Conservation (phyloP, 2,329 filamentous ascomycete species). For the Grosmannia huntii region DNA sequence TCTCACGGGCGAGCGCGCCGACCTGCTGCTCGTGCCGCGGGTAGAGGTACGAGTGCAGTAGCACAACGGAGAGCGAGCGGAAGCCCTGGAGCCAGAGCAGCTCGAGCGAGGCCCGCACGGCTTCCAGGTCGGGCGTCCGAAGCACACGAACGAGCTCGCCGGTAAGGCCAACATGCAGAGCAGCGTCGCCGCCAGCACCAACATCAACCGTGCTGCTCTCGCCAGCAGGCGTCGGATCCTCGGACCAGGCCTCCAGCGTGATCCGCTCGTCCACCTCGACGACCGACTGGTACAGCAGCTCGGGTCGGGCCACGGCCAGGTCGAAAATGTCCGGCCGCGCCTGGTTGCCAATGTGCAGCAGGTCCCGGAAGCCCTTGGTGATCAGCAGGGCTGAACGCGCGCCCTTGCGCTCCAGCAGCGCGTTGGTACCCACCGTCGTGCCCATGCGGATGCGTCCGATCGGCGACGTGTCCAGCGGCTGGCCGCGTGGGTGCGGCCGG, state of each 20-base stretch:
- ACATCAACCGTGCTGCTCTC: too few species aligned
- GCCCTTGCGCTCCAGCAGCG: constrained; percentile 78
- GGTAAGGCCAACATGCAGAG: constrained; percentile 55
- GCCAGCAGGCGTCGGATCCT: constrained; percentile 61
- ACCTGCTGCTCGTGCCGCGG: constrained; percentile 73
- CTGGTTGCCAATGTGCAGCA: constrained; percentile 81
- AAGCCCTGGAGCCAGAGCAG: constrained; percentile 58
- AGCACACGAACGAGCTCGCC: constrained; percentile 65
- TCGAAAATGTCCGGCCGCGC: constrained; percentile 84
- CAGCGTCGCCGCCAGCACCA: not conserved
- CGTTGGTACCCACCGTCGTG: constrained; percentile 89
- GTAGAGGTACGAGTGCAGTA: constrained; percentile 90
- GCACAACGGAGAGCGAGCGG: constrained; percentile 71
- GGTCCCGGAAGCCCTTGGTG: constrained; percentile 79
- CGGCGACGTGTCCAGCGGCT: constrained; percentile 65
- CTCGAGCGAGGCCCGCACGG: constrained; percentile 48
- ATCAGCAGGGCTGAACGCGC: constrained; percentile 80
- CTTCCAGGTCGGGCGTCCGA: constrained; percentile 42
- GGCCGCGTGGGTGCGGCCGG: constrained; percentile 64
- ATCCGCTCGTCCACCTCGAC: constrained; percentile 88
- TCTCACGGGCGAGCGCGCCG: constrained; percentile 61
- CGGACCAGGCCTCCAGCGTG: constrained; percentile 82
- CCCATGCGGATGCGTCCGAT: constrained; percentile 94
- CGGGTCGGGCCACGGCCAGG: constrained; percentile 72
- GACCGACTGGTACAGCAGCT: constrained; percentile 73